Percentiles rank a stretch among this genome's conserved stretches.
phyloP scores from a whole-genome alignment of 2,329 filamentous ascomycete species.

The Septoria linicola region DNA sequence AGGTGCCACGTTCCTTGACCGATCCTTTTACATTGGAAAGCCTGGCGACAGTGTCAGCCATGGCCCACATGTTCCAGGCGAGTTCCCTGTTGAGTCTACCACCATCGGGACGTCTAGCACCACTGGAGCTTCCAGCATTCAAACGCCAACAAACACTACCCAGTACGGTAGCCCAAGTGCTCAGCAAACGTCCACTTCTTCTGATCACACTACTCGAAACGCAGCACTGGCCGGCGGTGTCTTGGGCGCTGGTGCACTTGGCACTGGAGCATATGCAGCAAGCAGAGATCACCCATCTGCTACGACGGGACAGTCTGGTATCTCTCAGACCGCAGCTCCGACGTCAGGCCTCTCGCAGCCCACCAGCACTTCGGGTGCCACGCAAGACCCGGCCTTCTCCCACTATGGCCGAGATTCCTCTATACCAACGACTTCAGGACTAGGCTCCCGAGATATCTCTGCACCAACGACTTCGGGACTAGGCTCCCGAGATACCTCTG shows the following conservation, averaged over 20 bases:
- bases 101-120: background rate
- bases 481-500: background rate
- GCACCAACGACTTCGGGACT: background rate
- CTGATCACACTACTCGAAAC: slow-evolving; percentile 35
- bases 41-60: slow-evolving; percentile 3
- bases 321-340: background rate
- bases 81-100: slow-evolving; percentile 29
- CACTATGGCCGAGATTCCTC: background rate
- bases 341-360: background rate
- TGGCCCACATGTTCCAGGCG: slow-evolving; percentile 37
- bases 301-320: background rate
- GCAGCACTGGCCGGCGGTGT: slow-evolving; percentile 35
- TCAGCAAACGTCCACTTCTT: no score
- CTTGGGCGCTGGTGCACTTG: slow-evolving; percentile 28
- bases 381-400: background rate
- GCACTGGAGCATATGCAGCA: slow-evolving; percentile 2
- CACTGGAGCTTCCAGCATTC: background rate
- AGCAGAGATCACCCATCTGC: background rate
- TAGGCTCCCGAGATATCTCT: background rate
- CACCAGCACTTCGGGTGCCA: no score
- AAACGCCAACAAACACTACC: slow-evolving; percentile 1
- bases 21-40: slow-evolving; percentile 27
- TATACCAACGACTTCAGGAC: background rate
- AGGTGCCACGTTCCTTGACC: slow-evolving; percentile 30
- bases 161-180: no score